Conservation (phyloP, 805 yeast genomes). For the Cyberlindnera mississippiensis region DNA sequence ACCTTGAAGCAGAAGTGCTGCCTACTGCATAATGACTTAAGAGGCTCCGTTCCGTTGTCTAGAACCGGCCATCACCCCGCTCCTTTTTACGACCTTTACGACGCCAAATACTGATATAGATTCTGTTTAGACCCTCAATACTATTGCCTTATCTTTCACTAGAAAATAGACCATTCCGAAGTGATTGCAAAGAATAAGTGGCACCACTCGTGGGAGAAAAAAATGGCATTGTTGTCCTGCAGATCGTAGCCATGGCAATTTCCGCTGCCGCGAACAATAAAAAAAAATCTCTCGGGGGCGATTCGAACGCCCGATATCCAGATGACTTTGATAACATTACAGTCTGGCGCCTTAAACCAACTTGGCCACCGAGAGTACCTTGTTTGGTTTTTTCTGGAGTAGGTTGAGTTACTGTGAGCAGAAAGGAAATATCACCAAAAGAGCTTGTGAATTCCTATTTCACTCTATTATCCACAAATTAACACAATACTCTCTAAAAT, state of each 20-base stretch:
- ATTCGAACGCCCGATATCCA: constrained; percentile 49
- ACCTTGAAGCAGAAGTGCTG: constrained; percentile 5
- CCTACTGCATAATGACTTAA: constrained; percentile 8
- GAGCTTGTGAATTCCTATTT: too few relatives aligned
- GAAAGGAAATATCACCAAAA: too few relatives aligned
- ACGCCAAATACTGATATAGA: too few relatives aligned
- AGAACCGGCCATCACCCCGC: not conserved
- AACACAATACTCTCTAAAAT: too few relatives aligned
- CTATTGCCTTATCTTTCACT: too few relatives aligned
- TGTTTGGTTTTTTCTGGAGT: too few relatives aligned
- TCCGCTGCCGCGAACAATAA: not conserved
- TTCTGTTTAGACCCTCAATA: too few relatives aligned
- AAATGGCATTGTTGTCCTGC: not conserved
- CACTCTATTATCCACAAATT: too few relatives aligned
- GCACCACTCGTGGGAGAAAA: too few relatives aligned
- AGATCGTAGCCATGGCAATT: not conserved
- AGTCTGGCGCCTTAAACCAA: constrained; percentile 45
- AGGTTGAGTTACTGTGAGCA: too few relatives aligned
- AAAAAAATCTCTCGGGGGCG: constrained; percentile 43
- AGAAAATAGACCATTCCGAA: too few relatives aligned
- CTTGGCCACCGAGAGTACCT: constrained; percentile 39
- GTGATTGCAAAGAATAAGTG: too few relatives aligned
- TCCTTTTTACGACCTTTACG: not conserved
- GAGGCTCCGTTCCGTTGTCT: not conserved
- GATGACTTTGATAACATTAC: constrained; percentile 35